A percentile compares a stretch with the other conserved stretches of the same genome.
Evolutionary conservation across 2,329 filamentous ascomycete genomes (phyloP).

Genomic region (Fusarium haematococcum): DNA sequence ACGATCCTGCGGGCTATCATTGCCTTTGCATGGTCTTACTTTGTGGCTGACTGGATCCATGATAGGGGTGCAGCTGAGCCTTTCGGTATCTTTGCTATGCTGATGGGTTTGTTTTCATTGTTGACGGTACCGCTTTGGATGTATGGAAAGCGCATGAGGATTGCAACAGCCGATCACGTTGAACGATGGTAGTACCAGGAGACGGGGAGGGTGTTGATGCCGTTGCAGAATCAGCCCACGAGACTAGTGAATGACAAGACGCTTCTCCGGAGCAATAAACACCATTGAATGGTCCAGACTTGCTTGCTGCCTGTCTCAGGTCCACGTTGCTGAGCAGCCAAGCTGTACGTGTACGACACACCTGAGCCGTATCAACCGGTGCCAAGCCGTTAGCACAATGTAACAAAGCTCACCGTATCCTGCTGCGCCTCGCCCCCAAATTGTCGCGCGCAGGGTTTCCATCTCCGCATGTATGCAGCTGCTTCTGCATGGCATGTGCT

Average conservation of each 20-base stretch:
- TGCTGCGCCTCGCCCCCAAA: conserved; percentile 2
- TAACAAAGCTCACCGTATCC: not conserved
- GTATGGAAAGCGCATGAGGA: conserved; percentile 52
- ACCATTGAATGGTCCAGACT: not conserved
- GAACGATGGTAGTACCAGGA: not conserved
- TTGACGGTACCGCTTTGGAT: conserved; percentile 50
- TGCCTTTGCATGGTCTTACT: conserved; percentile 66
- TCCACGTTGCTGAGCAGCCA: not conserved
- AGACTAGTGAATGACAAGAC: not conserved
- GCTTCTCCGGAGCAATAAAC: not conserved
- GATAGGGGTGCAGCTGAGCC: conserved; percentile 57
- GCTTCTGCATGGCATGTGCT: not conserved
- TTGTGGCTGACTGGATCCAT: conserved; percentile 61
- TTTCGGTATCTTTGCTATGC: conserved; percentile 56
- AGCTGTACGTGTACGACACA: not conserved
- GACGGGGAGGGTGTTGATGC: not conserved
- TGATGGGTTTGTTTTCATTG: conserved; percentile 51
- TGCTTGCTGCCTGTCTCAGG: not conserved
- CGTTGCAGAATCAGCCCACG: not conserved
- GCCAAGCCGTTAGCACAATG: conserved; percentile 3
- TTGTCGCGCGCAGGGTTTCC: not conserved
- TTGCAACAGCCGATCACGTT: conserved; percentile 44
- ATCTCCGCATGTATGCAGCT: not conserved
- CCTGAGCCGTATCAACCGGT: not conserved
- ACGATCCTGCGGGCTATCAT: conserved; percentile 62